A percentile compares a stretch with the other conserved stretches of the same genome.
Conservation (phyloP, 1,284 basidiomycete species). For the Pseudozyma sp. region DNA sequence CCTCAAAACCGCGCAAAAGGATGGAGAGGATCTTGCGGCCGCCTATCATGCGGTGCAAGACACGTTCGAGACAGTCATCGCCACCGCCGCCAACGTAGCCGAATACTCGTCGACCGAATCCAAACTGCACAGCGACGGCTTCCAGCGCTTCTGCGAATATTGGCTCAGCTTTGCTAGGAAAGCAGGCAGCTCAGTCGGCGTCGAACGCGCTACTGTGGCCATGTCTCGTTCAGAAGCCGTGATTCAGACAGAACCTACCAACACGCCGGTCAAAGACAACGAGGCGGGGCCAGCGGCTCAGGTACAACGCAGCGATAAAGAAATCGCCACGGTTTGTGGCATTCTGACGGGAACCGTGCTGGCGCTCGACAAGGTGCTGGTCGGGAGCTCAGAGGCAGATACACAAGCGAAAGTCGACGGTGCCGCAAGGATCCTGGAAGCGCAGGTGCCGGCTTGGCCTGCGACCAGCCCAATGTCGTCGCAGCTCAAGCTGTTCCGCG, state of each 20-base stretch:
- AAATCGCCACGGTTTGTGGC: conserved; percentile 25
- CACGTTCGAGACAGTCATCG: conserved; percentile 35
- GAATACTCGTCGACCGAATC: conserved; percentile 12
- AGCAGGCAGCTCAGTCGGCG: conserved; percentile 29
- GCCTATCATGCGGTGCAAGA: conserved; percentile 37
- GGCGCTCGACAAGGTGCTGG: conserved; percentile 37
- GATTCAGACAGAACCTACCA: background rate
- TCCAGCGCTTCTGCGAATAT: conserved; percentile 46
- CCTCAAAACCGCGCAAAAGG: conserved; percentile 26
- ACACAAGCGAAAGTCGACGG: conserved; percentile 29
- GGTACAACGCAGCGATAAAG: conserved; percentile 13
- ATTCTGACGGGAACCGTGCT: conserved; percentile 33
- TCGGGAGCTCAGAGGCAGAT: conserved; percentile 18
- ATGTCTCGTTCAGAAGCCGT: conserved; percentile 8
- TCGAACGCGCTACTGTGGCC: conserved; percentile 37
- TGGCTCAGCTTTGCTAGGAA: conserved; percentile 50
- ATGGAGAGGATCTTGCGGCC: conserved; percentile 16
- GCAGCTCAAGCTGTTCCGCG: conserved; percentile 47
- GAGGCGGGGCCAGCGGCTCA: background rate
- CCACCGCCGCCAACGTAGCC: conserved; percentile 20
- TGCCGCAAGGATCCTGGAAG: conserved; percentile 14
- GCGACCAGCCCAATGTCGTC: conserved; percentile 14
- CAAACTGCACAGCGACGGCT: conserved; percentile 33
- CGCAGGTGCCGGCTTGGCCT: conserved; percentile 25
- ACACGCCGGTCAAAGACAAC: background rate